These are phyloP conservation scores for Pichia cabralensis DNA, from an alignment of 805 yeast genomes.

Conservation along the genomic window DNA sequence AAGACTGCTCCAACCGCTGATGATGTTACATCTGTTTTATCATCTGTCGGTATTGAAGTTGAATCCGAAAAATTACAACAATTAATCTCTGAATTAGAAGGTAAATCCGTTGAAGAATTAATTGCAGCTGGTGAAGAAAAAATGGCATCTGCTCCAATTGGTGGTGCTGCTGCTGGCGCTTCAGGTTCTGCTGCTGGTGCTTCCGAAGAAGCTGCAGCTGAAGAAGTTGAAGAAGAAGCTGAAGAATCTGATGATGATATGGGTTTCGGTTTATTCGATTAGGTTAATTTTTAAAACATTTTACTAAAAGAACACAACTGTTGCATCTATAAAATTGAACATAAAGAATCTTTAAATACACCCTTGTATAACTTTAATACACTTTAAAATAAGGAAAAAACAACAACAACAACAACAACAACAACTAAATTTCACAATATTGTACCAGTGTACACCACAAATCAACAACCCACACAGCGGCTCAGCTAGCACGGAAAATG, in stretches of 20 bases:
- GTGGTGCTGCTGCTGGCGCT: constrained; percentile 55
- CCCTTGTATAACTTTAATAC: too few species aligned
- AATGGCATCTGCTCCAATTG: constrained; percentile 74
- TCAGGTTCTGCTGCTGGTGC: constrained; percentile 46
- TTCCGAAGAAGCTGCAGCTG: constrained; percentile 50
- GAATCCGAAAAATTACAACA: constrained; percentile 66
- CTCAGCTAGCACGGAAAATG: too few species aligned
- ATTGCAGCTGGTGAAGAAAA: constrained; percentile 74
- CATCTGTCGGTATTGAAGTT: constrained; percentile 72
- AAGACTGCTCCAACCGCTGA: constrained; percentile 72
- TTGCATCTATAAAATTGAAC: too few species aligned
- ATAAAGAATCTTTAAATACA: too few species aligned
- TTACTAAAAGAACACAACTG: too few species aligned
- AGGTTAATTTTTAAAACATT: constrained; percentile 27
- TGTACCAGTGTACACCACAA: too few species aligned
- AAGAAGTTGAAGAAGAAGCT: constrained; percentile 39
- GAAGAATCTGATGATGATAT: constrained; percentile 44
- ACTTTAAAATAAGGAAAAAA: too few species aligned
- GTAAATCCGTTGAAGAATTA: constrained; percentile 65
- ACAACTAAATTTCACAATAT: too few species aligned
- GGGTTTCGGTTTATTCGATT: constrained; percentile 96
- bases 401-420: too few species aligned
- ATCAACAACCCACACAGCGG: too few species aligned
- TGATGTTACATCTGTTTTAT: constrained; percentile 62
- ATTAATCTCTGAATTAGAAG: constrained; percentile 67